Base-by-base conservation (phyloP, 2,329 filamentous ascomycete species). In the Rosellinia necatrix region DNA sequence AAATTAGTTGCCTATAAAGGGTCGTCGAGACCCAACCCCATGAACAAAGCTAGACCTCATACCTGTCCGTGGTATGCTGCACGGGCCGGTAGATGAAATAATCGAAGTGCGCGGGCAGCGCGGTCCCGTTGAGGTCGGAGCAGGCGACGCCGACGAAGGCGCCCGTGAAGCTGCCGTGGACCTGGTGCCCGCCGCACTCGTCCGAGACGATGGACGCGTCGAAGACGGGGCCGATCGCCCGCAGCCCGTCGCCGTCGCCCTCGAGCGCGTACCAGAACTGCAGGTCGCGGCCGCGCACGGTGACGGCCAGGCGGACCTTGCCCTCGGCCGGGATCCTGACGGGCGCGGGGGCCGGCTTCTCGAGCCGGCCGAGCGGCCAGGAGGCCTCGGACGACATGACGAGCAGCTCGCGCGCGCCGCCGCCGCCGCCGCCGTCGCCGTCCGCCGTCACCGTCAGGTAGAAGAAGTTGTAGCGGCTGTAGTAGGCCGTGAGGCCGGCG, bases 401-500 rank as follows among this genome's bases (percentile, higher is more conserved):
- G 13, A 84, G 75, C 6, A 87, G 72, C 67, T 87, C 83, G 8
- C 84, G 77, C 58, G 71, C 0, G 82, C 83, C 2, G 82, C 82
- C 2, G 86, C 80, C 0, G 81, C 77, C 5, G n/a, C n/a, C n/a
- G n/a, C n/a, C n/a, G n/a, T n/a, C n/a, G n/a, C n/a, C n/a, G n/a
- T n/a, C n/a, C n/a, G n/a, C n/a, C 2, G 82, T 82, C 2, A 87
- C 80, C 0, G 81, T 77, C 5, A 87, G 74, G 62, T 86, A 87
- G 73, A 85, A 86, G 70, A 86, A 87, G 70, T 87, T 87, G 72
- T 76, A 86, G 3, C 83, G 81, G 65, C 79, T 82, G 71, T 87
- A 87, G 69, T 87, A 87, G 0, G 82, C 81, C 10, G 80, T 81
- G 6, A 87, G 71, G 0, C 84, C 84, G 0, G 84, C 83, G 56